Percentiles rank a stretch among this genome's conserved stretches.
phyloP scores from a whole-genome alignment of 2,329 filamentous ascomycete genomes.

The Plenodomus biglobosus region DNA sequence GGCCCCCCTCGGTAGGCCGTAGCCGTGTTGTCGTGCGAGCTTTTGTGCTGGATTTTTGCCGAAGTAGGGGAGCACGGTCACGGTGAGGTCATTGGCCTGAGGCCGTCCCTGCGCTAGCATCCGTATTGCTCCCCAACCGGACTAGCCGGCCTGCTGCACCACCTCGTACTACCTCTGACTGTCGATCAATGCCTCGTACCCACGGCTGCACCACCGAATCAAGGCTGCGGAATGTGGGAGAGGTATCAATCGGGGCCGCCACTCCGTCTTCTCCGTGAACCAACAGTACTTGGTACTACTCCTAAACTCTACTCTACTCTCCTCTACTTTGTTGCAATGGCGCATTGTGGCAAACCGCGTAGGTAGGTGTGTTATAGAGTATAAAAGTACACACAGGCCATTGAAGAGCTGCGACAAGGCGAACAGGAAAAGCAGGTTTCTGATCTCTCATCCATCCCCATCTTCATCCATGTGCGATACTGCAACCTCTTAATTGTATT shows the following conservation, averaged over 20 bases:
- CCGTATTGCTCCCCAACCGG: neutral
- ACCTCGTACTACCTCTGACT: neutral
- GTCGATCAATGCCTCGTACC: slow-evolving; percentile 1
- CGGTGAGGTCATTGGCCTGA: neutral
- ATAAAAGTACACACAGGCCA: no score
- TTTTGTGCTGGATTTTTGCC: neutral
- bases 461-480: neutral
- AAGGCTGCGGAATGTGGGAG: neutral
- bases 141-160: neutral
- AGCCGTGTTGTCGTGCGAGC: neutral
- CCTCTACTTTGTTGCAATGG: no score
- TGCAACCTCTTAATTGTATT: neutral
- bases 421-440: no score
- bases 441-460: no score
- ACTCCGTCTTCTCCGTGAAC: no score
- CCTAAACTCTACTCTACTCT: no score
- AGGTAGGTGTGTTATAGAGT: no score
- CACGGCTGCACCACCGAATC: neutral
- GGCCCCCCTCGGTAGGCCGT: neutral
- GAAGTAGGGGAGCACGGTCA: slow-evolving; percentile 1
- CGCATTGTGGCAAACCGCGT: no score
- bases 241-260: no score
- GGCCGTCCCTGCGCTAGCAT: neutral
- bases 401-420: neutral
- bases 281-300: no score